Conservation (phyloP, 352 stramenopile species). For the Globisporangium mamillatum region DNA sequence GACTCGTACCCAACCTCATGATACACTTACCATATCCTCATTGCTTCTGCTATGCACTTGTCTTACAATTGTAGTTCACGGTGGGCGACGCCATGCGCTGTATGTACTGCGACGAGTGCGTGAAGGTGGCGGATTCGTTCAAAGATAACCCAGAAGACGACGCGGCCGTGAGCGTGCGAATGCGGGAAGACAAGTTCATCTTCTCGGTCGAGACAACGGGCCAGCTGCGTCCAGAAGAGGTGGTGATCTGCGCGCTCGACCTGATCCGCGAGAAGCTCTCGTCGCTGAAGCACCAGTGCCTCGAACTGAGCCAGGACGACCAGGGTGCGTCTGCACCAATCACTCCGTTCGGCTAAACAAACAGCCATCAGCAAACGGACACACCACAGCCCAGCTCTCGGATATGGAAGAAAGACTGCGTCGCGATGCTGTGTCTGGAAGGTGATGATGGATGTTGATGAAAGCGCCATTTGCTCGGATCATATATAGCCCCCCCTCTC, state of each 20-base stretch:
- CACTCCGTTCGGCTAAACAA: constrained; percentile 80
- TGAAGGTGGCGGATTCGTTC: constrained; percentile 91
- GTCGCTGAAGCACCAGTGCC: constrained; percentile 83
- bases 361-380: not conserved
- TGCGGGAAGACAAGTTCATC: constrained; percentile 93
- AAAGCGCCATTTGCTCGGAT: constrained; percentile 1
- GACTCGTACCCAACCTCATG: too few species aligned
- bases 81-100: constrained; percentile 55
- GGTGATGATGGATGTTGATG: not conserved
- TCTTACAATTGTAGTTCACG: constrained; percentile 36
- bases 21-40: too few species aligned
- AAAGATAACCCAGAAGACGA: constrained; percentile 95
- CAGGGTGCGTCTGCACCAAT: constrained; percentile 54
- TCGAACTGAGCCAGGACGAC: constrained; percentile 84
- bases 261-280: constrained; percentile 86
- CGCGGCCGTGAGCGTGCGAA: constrained; percentile 88
- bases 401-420: not conserved
- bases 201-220: constrained; percentile 95
- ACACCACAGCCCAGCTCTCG: not conserved
- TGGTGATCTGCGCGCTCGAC: constrained; percentile 85
- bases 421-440: not conserved
- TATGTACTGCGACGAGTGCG: constrained; percentile 93
- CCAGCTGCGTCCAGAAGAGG: constrained; percentile 79
- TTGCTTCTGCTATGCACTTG: too few species aligned
- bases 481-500: constrained; percentile 2